These are phyloP conservation scores for Phytophthora syringae DNA, from an alignment of 352 stramenopile genomes.

Conservation along the genomic window DNA sequence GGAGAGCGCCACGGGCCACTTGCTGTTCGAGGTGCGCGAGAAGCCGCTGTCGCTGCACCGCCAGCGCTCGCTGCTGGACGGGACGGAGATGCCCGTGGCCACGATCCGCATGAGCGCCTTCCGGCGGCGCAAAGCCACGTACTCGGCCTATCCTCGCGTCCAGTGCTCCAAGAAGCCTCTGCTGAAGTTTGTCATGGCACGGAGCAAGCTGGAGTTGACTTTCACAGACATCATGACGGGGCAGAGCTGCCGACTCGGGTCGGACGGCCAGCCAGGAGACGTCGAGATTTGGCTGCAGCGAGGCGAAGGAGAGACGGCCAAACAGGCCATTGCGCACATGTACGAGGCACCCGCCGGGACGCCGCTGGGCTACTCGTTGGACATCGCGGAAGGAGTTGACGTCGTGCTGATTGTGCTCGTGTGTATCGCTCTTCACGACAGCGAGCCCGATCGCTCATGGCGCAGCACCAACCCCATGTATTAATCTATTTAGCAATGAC, in stretches of 20 bases:
- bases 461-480: conserved; percentile 6
- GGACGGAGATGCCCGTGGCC: conserved; percentile 34
- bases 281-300: conserved; percentile 51
- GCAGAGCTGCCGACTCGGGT: conserved; percentile 35
- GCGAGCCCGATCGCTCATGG: conserved; percentile 24
- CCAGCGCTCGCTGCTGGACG: conserved; percentile 40
- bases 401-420: conserved; percentile 39
- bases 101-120: conserved; percentile 46
- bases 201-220: conserved; percentile 34
- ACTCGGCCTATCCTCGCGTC: conserved; percentile 29
- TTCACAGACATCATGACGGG: conserved; percentile 49
- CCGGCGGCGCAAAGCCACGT: conserved; percentile 31
- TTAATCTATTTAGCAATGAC: conserved; percentile 21
- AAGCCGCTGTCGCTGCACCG: conserved; percentile 43
- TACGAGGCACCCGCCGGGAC: conserved; percentile 24
- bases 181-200: conserved; percentile 36
- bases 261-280: conserved; percentile 27
- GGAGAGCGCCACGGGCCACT: conserved; percentile 42
- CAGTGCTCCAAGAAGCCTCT: conserved; percentile 34
- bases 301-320: conserved; percentile 13
- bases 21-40: conserved; percentile 36
- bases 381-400: conserved; percentile 47
- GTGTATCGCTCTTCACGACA: conserved; percentile 40
- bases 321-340: conserved; percentile 44
- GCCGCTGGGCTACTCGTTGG: conserved; percentile 35